Conservation (phyloP, 108 stramenopile genomes). For the Cyclotella sp. region DNA sequence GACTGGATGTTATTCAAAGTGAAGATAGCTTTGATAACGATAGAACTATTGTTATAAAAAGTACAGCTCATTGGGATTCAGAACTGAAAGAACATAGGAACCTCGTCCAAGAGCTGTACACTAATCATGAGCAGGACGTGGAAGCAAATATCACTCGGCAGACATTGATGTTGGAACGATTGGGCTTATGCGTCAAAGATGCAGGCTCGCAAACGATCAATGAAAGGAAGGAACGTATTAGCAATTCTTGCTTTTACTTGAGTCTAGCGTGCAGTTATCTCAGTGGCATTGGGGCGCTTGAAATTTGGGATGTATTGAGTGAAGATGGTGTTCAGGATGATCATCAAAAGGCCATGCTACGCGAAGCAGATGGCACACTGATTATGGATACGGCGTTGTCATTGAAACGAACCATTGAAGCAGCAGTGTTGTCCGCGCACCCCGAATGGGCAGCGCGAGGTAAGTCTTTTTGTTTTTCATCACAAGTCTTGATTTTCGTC, state of each 20-base stretch:
- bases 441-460: slow-evolving; percentile 69
- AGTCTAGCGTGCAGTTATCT: slow-evolving; percentile 62
- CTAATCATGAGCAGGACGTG: slow-evolving; percentile 56
- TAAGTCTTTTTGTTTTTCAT: slow-evolving; percentile 10
- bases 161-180: slow-evolving; percentile 22
- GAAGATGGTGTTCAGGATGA: slow-evolving; percentile 17
- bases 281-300: slow-evolving; percentile 63
- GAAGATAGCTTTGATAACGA: slow-evolving; percentile 15
- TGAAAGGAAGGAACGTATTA: slow-evolving; percentile 58
- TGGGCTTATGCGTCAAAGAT: slow-evolving; percentile 52
- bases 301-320: slow-evolving; percentile 18
- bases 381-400: slow-evolving; percentile 56
- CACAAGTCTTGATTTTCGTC: not conserved
- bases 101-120: slow-evolving; percentile 63
- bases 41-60: slow-evolving; percentile 19
- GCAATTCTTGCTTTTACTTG: slow-evolving; percentile 71
- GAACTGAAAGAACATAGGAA: slow-evolving; percentile 62
- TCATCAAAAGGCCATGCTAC: slow-evolving; percentile 23
- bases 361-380: slow-evolving; percentile 51
- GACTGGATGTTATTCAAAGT: slow-evolving; percentile 7
- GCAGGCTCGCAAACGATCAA: slow-evolving; percentile 59
- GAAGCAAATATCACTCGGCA: slow-evolving; percentile 44
- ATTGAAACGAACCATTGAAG: slow-evolving; percentile 64
- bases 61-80: slow-evolving; percentile 62
- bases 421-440: slow-evolving; percentile 65